These are phyloP conservation scores for Aspergillus aculeatinus DNA, from an alignment of 2,329 filamentous ascomycete species.

Conservation along the genomic window DNA sequence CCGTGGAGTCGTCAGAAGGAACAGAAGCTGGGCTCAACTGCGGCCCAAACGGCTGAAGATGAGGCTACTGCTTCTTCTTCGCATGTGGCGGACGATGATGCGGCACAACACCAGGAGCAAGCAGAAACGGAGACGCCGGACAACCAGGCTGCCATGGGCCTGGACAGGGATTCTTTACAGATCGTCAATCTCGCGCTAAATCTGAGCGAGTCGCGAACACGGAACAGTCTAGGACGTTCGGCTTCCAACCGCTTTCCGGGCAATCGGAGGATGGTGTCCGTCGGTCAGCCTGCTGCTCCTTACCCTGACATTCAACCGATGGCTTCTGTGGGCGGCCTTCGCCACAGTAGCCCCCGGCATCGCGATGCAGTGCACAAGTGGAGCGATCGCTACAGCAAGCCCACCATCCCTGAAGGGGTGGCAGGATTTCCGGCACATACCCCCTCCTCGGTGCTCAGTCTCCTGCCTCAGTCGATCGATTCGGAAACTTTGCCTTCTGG, in stretches of 20 bases:
- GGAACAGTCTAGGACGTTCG: conserved; percentile 59
- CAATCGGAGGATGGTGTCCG: conserved; percentile 35
- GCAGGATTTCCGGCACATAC: conserved; percentile 14
- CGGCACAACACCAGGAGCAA: conserved; percentile 15
- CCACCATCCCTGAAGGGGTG: conserved; percentile 7
- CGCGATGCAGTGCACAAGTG: conserved; percentile 26
- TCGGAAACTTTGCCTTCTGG: conserved; percentile 41
- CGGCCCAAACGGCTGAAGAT: conserved; percentile 7
- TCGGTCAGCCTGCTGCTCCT: conserved; percentile 22
- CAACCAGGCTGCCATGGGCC: conserved; percentile 30
- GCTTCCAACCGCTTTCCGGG: conserved; percentile 50
- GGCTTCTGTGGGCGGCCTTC: conserved; percentile 14
- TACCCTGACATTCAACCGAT: conserved; percentile 23
- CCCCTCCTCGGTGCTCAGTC: conserved; percentile 24
- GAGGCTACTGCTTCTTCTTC: conserved; percentile 15
- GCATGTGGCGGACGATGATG: conserved; percentile 14
- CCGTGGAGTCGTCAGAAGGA: conserved; percentile 35
- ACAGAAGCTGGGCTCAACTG: conserved; percentile 22
- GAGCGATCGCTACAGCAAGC: conserved; percentile 25
- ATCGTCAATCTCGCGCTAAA: conserved; percentile 92
- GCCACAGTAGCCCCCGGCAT: conserved; percentile 17
- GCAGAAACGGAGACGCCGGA: conserved; percentile 9
- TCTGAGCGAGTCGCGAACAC: conserved; percentile 71
- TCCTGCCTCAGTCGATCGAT: conserved; percentile 31
- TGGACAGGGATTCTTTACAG: conserved; percentile 77